These are phyloP conservation scores for Puccinia triticina DNA, from an alignment of 1,284 basidiomycete genomes.

Conservation along the genomic window DNA sequence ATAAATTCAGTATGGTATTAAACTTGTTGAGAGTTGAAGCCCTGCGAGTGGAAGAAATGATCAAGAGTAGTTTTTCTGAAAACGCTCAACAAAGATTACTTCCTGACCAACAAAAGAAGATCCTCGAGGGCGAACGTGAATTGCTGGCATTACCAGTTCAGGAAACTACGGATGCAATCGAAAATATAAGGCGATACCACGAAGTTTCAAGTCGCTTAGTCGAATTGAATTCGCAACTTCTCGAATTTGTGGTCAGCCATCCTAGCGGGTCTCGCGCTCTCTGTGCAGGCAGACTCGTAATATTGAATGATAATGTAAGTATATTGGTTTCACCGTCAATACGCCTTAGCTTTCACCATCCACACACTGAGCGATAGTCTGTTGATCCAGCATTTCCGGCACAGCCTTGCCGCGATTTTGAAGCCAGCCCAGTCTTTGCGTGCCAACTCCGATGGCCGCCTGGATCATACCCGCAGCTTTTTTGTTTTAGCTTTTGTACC, in stretches of 20 bases:
- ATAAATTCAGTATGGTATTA: conserved; percentile 74
- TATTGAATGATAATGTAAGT: conserved; percentile 79
- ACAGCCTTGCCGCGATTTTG: conserved; percentile 75
- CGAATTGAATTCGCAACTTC: conserved; percentile 69
- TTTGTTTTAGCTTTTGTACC: conserved; percentile 73
- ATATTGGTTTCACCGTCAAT: conserved; percentile 13
- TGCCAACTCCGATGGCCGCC: conserved; percentile 62
- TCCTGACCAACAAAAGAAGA: conserved; percentile 88
- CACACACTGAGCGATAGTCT: conserved; percentile 37
- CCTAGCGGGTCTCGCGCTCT: conserved; percentile 73
- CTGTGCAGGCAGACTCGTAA: conserved; percentile 74
- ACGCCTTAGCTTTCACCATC: conserved; percentile 10
- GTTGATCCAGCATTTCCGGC: conserved; percentile 72
- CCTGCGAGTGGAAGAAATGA: conserved; percentile 97
- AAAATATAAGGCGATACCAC: conserved; percentile 72
- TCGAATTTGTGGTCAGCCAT: conserved; percentile 70
- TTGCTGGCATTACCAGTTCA: conserved; percentile 72
- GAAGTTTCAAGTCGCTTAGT: conserved; percentile 73
- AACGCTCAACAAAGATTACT: conserved; percentile 89
- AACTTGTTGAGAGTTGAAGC: conserved; percentile 96
- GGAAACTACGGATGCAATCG: conserved; percentile 61
- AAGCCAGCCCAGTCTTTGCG: conserved; percentile 67
- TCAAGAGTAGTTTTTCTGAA: conserved; percentile 98
- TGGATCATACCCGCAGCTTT: conserved; percentile 68
- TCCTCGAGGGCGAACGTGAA: conserved; percentile 77